Evolutionary conservation across 2,329 filamentous ascomycete genomes (phyloP).

Genomic region (Aureobasidium musti): DNA sequence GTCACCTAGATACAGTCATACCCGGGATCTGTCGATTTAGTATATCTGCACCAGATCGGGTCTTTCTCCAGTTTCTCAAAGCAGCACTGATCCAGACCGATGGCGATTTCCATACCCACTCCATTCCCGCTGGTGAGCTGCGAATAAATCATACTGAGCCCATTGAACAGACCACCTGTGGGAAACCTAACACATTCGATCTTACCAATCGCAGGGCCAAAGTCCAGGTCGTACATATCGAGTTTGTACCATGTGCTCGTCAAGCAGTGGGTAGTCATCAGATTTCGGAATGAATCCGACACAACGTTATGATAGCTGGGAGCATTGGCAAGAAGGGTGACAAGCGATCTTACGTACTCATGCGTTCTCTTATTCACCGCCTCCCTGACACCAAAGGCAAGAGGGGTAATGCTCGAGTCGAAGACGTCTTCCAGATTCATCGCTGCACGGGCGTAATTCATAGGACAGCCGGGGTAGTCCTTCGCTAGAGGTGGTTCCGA

Average conservation of each 20-base stretch:
- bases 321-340: not conserved
- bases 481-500: not conserved
- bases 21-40: slow-evolving; percentile 2
- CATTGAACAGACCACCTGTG: not conserved
- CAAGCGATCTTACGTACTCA: not conserved
- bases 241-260: slow-evolving; percentile 16
- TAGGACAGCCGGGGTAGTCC: not conserved
- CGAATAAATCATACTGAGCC: slow-evolving; percentile 15
- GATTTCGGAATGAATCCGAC: not conserved
- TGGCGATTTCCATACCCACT: not conserved
- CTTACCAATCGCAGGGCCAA: not conserved
- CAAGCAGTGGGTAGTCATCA: not conserved
- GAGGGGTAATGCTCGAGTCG: not conserved
- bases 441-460: slow-evolving; percentile 2
- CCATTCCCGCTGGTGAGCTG: not conserved
- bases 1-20: not conserved
- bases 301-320: not conserved
- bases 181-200: slow-evolving; percentile 1
- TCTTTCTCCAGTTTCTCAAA: slow-evolving; percentile 5
- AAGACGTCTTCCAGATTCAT: too few species aligned
- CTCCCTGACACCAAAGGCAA: not conserved
- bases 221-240: slow-evolving; percentile 10
- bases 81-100: not conserved
- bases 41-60: slow-evolving; percentile 9
- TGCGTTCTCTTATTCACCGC: not conserved